Evolutionary conservation across 129 eudicot species (phyloP), one percentile per base, ranked within the genome.

Genomic region (Artemisia argyi): DNA sequence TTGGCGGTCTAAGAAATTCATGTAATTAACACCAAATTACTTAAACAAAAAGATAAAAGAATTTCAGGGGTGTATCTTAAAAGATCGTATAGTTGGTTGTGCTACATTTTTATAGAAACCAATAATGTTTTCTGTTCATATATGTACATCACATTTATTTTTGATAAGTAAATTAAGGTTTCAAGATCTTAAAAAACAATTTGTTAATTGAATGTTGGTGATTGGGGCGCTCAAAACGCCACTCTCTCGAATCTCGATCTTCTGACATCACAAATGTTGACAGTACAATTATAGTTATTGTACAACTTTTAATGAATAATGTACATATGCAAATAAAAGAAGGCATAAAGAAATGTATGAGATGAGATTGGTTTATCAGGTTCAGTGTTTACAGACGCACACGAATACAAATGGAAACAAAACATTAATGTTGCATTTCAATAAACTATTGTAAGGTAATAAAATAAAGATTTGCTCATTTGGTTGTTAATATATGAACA

Each of bases 161-260:
- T 35, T 32, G 67, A 28, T n/a, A 14, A 19, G 19, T 30, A 18
- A 7, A 7, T n/a, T 11, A 30, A 32, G 35, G 24, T 16, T 14
- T 51, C 14, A 4, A 11, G 18, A n/a, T 11, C 55, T 50, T 50
- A 60, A 28, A 48, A 35, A 61, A 52, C 11, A 63, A 63, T 63
- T 51, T 35, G 46, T 17, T 64, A 51, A 63, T 18, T 32, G 52
- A 73, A 52, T 18, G 78, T 11, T 10, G 70, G 56, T 30, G 71
- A 66, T 74, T 64, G 78, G 78, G 71, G 55, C 65, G 78, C 78
- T 74, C 72, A 74, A 74, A 74, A 35, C 47, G 60, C 78, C 78
- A 64, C 64, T 48, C 47, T 73, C 49, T 22, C 54, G 55, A 73
- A 73, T 52, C 64, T 63, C 62, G 13, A 61, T 73, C 78, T 52